Base-by-base conservation (phyloP, 2,329 filamentous ascomycete species). In the Alternaria longipes region DNA sequence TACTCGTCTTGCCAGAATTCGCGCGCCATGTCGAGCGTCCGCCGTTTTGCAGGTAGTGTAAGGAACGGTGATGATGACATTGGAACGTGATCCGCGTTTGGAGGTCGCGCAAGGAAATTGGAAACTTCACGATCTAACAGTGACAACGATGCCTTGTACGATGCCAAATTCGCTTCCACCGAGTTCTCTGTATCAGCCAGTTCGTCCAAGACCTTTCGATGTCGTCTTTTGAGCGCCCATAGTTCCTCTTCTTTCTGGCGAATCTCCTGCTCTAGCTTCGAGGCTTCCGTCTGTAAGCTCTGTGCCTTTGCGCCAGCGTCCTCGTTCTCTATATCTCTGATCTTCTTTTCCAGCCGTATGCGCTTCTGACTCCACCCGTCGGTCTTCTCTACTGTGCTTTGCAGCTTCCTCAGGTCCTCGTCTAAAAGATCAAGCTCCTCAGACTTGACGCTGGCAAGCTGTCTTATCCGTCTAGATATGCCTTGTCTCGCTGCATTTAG, bases 1-100 rank as follows among this genome's bases (percentile, higher is more conserved):
- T 89, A 81, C 66, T 93, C 90, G 6, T 85, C 84, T 55, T 86
- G 83, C 88, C 90, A 93, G 84, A 90, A 91, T 14, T 89, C 84
- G 60, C 83, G 86, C 0, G 90, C 91, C 88, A 93, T 89, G 14
- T 87, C 86, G 1, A 89, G 74, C 0, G 90, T 93, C 47, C 91
- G 83, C 18, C 90, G 84, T 67, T 90, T 87, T 0, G 87, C 84
- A 0, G 87, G 85, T 8, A 93, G 80, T 2, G 83, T 81, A 36
- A 89, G 73, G 55, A 91, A 91, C 36, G 87, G 78, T 8, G 78
- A 68, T 6, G 67, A 66, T 4, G 73, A 72, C 5, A 75, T 63
- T 3, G 72, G 66, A 34, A 69, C 63, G 45, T 75, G 71, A 40
- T 74, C 65, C n/a, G 70, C 66, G 30, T 74, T 68, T 18, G 86